phyloP scores from a whole-genome alignment of 805 yeast genomes.

The Wickerhamiella nectarea region DNA sequence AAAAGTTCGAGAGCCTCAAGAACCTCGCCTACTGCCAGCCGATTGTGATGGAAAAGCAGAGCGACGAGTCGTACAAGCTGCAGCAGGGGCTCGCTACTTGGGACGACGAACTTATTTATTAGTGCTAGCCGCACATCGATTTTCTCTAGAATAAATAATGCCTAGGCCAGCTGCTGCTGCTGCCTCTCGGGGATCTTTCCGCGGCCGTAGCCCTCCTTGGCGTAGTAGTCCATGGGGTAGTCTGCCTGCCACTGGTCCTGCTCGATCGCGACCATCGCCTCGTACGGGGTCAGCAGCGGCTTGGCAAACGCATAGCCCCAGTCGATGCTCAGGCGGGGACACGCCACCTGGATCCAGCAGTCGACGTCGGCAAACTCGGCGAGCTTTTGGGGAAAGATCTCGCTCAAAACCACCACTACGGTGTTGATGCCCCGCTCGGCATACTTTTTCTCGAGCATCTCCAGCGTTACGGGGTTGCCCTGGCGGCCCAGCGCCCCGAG shows the following conservation, averaged over 20 bases:
- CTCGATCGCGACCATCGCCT: slow-evolving; percentile 78
- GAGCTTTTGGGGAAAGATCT: slow-evolving; percentile 83
- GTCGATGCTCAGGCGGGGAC: slow-evolving; percentile 89
- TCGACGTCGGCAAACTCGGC: slow-evolving; percentile 89
- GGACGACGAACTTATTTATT: slow-evolving; percentile 34
- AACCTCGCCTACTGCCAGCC: slow-evolving; percentile 80
- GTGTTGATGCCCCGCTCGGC: slow-evolving; percentile 45
- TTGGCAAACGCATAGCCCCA: slow-evolving; percentile 97
- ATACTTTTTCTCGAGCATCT: slow-evolving; percentile 46
- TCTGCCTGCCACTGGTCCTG: slow-evolving; percentile 39
- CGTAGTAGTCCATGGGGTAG: slow-evolving; percentile 95
- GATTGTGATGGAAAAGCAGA: slow-evolving; percentile 57
- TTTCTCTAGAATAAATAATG: no score
- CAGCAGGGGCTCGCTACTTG: slow-evolving; percentile 56
- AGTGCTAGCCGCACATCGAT: no score
- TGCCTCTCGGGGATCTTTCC: slow-evolving; percentile 57
- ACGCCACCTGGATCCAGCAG: slow-evolving; percentile 93
- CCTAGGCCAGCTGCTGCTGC: no score
- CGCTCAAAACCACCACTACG: slow-evolving; percentile 74
- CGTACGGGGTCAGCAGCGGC: slow-evolving; percentile 90
- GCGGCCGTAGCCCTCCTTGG: slow-evolving; percentile 80
- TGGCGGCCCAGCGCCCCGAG: slow-evolving; percentile 93
- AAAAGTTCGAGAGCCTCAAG: slow-evolving; percentile 67
- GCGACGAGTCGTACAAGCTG: slow-evolving; percentile 32
- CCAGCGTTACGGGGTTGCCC: slow-evolving; percentile 70